Evolutionary conservation across 805 yeast species (phyloP).

Genomic region (Saccharomycopsis fermentans): DNA sequence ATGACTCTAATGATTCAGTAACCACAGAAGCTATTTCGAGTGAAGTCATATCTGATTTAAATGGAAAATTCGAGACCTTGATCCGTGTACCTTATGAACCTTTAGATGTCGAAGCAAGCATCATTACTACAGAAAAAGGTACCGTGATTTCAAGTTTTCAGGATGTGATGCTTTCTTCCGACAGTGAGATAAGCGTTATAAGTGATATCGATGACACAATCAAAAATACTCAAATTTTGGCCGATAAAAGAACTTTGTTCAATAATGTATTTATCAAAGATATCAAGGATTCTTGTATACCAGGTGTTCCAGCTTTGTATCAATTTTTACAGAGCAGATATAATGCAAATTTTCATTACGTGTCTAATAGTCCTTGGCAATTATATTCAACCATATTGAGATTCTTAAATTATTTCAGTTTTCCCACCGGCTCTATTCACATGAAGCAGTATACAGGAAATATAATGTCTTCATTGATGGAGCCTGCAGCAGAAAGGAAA

Average conservation of each 20-base stretch:
- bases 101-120: slow-evolving; percentile 41
- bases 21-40: slow-evolving; percentile 25
- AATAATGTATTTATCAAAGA: slow-evolving; percentile 65
- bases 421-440: slow-evolving; percentile 79
- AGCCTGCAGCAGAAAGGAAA: slow-evolving; percentile 80
- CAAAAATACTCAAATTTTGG: slow-evolving; percentile 80
- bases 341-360: slow-evolving; percentile 70
- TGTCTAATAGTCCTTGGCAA: slow-evolving; percentile 94
- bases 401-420: slow-evolving; percentile 42
- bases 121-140: slow-evolving; percentile 28
- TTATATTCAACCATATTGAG: slow-evolving; percentile 45
- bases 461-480: slow-evolving; percentile 69
- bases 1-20: slow-evolving; percentile 29
- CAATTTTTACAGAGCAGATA: slow-evolving; percentile 32
- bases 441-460: slow-evolving; percentile 81
- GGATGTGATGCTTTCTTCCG: slow-evolving; percentile 33
- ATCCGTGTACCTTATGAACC: slow-evolving; percentile 54
- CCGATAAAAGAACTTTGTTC: slow-evolving; percentile 76
- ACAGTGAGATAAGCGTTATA: slow-evolving; percentile 57
- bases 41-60: slow-evolving; percentile 43
- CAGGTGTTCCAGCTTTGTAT: slow-evolving; percentile 70
- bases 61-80: slow-evolving; percentile 54
- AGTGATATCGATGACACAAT: slow-evolving; percentile 95
- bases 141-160: slow-evolving; percentile 38
- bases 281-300: slow-evolving; percentile 56